A percentile compares a stretch with the other conserved stretches of the same genome.
These are phyloP conservation scores for Penicillium sp. DNA, from an alignment of 2,329 filamentous ascomycete species.

Conservation along the genomic window DNA sequence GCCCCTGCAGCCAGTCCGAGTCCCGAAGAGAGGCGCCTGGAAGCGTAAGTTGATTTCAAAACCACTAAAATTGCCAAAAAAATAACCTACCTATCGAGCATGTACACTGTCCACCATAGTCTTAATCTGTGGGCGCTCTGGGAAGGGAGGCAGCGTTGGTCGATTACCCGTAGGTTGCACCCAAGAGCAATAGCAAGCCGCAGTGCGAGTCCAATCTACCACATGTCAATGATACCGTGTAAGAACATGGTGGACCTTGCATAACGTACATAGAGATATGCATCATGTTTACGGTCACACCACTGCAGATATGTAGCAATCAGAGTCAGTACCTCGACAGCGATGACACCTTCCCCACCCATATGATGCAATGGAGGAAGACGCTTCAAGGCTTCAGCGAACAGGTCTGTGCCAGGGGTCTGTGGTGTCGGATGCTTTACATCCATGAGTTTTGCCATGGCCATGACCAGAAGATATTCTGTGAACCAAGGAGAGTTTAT, in stretches of 20 bases:
- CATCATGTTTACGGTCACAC: conserved; percentile 18
- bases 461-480: conserved; percentile 21
- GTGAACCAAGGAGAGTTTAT: conserved; percentile 15
- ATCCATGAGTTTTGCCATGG: conserved; percentile 21
- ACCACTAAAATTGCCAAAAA: fast-evolving
- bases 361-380: conserved; percentile 13
- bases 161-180: conserved; percentile 10
- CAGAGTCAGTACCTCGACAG: conserved; percentile 15
- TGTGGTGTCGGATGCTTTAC: conserved; percentile 14
- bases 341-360: conserved; percentile 12
- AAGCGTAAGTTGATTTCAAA: not conserved
- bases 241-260: too few species aligned
- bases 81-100: conserved; percentile 17
- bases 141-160: conserved; percentile 17
- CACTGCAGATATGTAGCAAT: conserved; percentile 17
- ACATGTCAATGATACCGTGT: not conserved
- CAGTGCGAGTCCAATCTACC: conserved; percentile 15
- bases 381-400: conserved; percentile 14
- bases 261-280: conserved; percentile 14
- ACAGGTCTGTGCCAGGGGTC: conserved; percentile 13
- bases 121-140: conserved; percentile 16
- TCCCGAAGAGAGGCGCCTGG: conserved; percentile 15
- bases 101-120: conserved; percentile 22
- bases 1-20: conserved; percentile 17
- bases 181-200: conserved; percentile 17